Evolutionary conservation across 1,284 basidiomycete species (phyloP), one percentile per base, ranked within the genome.

Genomic region (Thecaphora frezii): DNA sequence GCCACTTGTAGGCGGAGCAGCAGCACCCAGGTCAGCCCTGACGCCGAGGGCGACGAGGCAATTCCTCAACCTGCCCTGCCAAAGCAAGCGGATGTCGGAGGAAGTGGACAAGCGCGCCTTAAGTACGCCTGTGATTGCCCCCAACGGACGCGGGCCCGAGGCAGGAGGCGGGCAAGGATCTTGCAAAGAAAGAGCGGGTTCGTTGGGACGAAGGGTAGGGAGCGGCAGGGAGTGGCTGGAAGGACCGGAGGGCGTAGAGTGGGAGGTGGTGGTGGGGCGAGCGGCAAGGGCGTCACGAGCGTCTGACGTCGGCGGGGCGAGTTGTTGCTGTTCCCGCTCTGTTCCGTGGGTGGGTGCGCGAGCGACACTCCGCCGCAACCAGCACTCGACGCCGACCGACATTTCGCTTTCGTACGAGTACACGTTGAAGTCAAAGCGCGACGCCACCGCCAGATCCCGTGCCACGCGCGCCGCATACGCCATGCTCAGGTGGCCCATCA

Each of bases 371-470:
- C n/a, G n/a, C 1, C 64, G 51, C 18, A 78, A 46, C 62, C 71
- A 71, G 50, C 75, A 78, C 54, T 78, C 76, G 2, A 54, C 69
- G 1, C 76, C 94, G 80, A 97, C 84, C 5, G 90, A 89, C 86
- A 93, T 89, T 78, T 97, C 93, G 74, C 90, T 92, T 71, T 96
- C 92, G 80, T 94, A 97, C 75, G 90, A 93, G 77, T 96, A 97
- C 24, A 94, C 86, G 73, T 98, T 98, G 80, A 97, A 93, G 75
- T 97, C 93, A 77, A 94, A 97, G 18, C 94, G 85, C 2, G 91
- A 90, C 50, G 89, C 89, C 7, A 97, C 80, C 0, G 90, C 87
- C n/a, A 97, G 85, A 76, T 94, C 90, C 2, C 85, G 85, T 1
- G 90, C 89, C 24, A 93, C 87, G 46, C 88, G 87, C 0, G 93